Conservation (phyloP, 192 early-diverging fungal species). For the Rhizoclosmatium globosum region DNA sequence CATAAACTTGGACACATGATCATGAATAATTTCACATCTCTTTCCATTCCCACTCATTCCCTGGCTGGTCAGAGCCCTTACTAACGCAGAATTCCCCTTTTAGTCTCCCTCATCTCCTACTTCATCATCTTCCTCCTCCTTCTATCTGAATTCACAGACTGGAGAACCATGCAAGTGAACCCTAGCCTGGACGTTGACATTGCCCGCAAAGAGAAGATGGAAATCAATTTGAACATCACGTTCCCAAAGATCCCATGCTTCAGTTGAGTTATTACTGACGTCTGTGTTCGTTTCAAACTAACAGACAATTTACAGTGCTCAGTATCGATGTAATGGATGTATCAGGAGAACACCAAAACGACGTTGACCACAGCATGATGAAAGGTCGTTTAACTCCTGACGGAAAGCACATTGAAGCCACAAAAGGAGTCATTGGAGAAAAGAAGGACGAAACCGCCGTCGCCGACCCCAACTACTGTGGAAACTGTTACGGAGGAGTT, state of each 20-base stretch:
- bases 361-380: conserved; percentile 78
- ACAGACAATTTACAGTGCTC: conserved; percentile 67
- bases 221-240: conserved; percentile 88
- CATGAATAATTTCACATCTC: no score
- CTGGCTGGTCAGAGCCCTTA: no score
- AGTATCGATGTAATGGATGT: conserved; percentile 96
- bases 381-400: conserved; percentile 76
- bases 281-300: not conserved
- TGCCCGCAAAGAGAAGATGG: conserved; percentile 86
- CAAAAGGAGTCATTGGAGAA: conserved; percentile 52
- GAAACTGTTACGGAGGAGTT: conserved; percentile 86
- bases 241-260: conserved; percentile 93
- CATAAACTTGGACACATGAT: no score
- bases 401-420: conserved; percentile 71
- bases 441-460: conserved; percentile 21
- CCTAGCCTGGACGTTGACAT: conserved; percentile 86
- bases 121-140: conserved; percentile 80
- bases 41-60: no score
- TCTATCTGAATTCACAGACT: conserved; percentile 84
- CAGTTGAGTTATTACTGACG: conserved; percentile 53
- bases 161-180: conserved; percentile 68
- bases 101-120: conserved; percentile 82
- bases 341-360: conserved; percentile 86
- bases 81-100: no score
- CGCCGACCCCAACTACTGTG: conserved; percentile 72